phyloP scores from a whole-genome alignment of 805 yeast species.

The Ogataea salicorniae region DNA sequence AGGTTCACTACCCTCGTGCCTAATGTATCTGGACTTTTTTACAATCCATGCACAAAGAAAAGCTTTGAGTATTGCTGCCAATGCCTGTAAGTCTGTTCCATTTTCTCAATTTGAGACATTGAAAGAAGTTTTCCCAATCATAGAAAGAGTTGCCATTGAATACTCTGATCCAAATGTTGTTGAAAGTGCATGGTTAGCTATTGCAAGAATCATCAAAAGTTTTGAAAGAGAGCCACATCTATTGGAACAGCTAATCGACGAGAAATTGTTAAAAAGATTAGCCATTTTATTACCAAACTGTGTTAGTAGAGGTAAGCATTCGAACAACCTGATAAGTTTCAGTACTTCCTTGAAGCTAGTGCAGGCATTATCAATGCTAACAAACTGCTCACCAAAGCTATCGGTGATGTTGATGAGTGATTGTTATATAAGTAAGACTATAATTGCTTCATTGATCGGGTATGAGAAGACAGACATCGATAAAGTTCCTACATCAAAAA shows the following conservation, averaged over 20 bases:
- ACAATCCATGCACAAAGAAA: conserved; percentile 85
- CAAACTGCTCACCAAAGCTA: conserved; percentile 37
- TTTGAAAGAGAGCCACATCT: conserved; percentile 38
- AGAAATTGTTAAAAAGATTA: conserved; percentile 32
- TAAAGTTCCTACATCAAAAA: not conserved
- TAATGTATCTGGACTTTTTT: conserved; percentile 79
- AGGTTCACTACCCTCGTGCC: conserved; percentile 59
- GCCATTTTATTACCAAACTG: conserved; percentile 24
- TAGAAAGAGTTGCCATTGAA: conserved; percentile 51
- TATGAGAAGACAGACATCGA: conserved; percentile 35
- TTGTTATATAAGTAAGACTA: conserved; percentile 41
- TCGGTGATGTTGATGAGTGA: conserved; percentile 43
- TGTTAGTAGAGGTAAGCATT: conserved; percentile 23
- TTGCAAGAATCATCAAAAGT: conserved; percentile 51
- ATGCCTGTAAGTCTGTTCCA: conserved; percentile 51
- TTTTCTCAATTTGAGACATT: conserved; percentile 41
- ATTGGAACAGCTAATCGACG: conserved; percentile 40
- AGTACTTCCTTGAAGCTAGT: conserved; percentile 37
- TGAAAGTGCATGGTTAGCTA: conserved; percentile 62
- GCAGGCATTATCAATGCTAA: conserved; percentile 41
- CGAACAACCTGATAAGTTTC: conserved; percentile 27
- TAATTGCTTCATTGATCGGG: conserved; percentile 46
- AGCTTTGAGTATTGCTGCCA: conserved; percentile 67
- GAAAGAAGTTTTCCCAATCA: conserved; percentile 51
- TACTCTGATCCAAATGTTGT: conserved; percentile 54